Percentiles rank a stretch among this genome's conserved stretches.
phyloP scores from a whole-genome alignment of 202 grass and related monocot genomes.

The Brachypodium distachyon region DNA sequence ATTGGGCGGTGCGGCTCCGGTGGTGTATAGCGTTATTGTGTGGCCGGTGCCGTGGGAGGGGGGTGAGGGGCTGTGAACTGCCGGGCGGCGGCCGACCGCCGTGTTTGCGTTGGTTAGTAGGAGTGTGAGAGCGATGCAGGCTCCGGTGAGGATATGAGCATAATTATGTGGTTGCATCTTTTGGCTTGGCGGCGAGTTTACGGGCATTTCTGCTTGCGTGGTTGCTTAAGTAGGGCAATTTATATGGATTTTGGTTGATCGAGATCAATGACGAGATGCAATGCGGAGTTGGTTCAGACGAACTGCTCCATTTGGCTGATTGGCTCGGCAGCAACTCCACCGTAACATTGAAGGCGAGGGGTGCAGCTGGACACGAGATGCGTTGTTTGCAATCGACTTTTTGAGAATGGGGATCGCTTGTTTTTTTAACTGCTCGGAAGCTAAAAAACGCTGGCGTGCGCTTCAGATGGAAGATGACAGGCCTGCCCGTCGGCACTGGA shows the following conservation, averaged over 20 bases:
- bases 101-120: background rate
- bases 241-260: background rate
- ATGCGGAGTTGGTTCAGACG: conserved; percentile 22
- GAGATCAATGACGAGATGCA: too few relatives aligned
- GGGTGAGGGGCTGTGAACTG: background rate
- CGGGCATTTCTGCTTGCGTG: background rate
- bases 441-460: too few relatives aligned
- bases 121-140: conserved; percentile 10
- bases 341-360: too few relatives aligned
- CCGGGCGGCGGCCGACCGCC: background rate
- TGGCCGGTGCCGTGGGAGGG: conserved; percentile 6
- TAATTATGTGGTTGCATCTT: conserved; percentile 12
- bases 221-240: background rate
- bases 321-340: background rate
- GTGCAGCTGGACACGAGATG: too few relatives aligned
- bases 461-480: too few relatives aligned
- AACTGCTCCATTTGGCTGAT: conserved; percentile 7
- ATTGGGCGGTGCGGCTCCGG: background rate
- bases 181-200: background rate
- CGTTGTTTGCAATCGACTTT: too few relatives aligned
- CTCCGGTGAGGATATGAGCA: background rate
- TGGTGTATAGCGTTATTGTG: conserved; percentile 29
- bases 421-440: too few relatives aligned
- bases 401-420: too few relatives aligned
- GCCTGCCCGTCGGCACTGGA: too few relatives aligned